Conservation (phyloP, 805 yeast genomes). For the Hanseniaspora clermontiae region DNA sequence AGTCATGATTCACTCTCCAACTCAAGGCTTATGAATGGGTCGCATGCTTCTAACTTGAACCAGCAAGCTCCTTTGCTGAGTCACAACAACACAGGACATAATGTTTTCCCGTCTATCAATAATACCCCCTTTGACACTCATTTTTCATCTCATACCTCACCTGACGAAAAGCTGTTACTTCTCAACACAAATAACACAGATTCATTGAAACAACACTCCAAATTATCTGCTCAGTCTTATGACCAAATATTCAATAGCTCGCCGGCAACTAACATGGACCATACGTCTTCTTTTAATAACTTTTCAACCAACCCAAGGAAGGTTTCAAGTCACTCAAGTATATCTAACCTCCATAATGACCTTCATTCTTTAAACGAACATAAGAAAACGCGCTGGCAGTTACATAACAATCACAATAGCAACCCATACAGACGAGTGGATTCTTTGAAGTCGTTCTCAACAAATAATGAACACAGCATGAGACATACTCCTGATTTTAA, state of each 20-base stretch:
- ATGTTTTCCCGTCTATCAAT: background rate
- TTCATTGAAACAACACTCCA: background rate
- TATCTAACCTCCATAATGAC: background rate
- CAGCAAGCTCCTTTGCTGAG: background rate
- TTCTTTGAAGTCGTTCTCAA: constrained; percentile 1
- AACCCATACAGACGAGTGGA: background rate
- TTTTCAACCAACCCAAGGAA: background rate
- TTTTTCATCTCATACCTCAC: background rate
- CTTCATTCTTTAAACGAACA: constrained; percentile 7
- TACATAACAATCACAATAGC: background rate
- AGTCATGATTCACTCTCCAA: constrained; percentile 13
- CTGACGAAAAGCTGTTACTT: background rate
- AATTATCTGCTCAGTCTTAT: background rate
- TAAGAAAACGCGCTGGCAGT: constrained; percentile 8
- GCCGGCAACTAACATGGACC: background rate
- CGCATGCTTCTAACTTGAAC: background rate
- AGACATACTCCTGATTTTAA: background rate
- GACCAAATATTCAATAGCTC: background rate
- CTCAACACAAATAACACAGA: background rate
- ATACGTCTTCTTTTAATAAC: background rate
- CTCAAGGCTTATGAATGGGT: background rate
- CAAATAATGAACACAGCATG: background rate
- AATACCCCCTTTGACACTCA: background rate
- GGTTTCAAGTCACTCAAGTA: background rate
- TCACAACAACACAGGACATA: background rate